phyloP scores from a whole-genome alignment of 176 grass and related monocot species.

The bread wheat (Triticum aestivum) region DNA sequence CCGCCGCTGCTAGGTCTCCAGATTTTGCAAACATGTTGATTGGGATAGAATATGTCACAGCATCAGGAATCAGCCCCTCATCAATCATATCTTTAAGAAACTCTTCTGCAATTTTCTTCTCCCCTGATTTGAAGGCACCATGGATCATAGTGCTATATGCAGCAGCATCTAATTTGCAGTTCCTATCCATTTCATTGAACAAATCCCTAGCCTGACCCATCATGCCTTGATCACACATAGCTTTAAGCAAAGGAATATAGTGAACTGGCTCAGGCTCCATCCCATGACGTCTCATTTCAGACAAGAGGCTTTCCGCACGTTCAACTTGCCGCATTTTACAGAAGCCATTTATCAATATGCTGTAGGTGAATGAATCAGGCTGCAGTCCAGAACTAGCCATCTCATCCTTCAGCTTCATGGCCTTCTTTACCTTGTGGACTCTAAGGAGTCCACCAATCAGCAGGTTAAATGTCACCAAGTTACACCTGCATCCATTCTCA shows the following conservation, averaged over 20 bases:
- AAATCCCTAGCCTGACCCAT: slow-evolving; percentile 39
- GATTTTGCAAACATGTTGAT: slow-evolving; percentile 54
- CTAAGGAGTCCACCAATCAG: slow-evolving; percentile 56
- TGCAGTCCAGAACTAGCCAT: slow-evolving; percentile 38
- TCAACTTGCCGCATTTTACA: slow-evolving; percentile 54
- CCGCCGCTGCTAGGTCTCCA: slow-evolving; percentile 40
- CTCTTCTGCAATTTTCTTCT: slow-evolving; percentile 38
- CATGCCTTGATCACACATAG: slow-evolving; percentile 54
- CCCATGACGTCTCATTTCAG: slow-evolving; percentile 33
- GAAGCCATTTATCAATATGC: slow-evolving; percentile 60
- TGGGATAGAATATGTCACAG: slow-evolving; percentile 49
- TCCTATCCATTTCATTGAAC: slow-evolving; percentile 54
- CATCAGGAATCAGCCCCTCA: slow-evolving; percentile 48
- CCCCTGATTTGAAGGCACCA: slow-evolving; percentile 47
- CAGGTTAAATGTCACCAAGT: slow-evolving; percentile 53
- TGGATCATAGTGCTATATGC: slow-evolving; percentile 62
- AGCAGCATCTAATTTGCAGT: slow-evolving; percentile 34
- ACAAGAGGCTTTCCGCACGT: slow-evolving; percentile 36
- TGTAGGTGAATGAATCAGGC: slow-evolving; percentile 53
- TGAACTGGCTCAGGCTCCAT: slow-evolving; percentile 40
- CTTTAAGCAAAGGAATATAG: slow-evolving; percentile 53
- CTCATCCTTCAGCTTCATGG: slow-evolving; percentile 43
- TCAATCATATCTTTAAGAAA: slow-evolving; percentile 52
- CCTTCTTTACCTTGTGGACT: slow-evolving; percentile 39
- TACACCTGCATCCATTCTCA: slow-evolving; percentile 35